Evolutionary conservation across 768 basidiomycete species (phyloP), one percentile per base, ranked within the genome.

Genomic region (Scleroderma citrinum): DNA sequence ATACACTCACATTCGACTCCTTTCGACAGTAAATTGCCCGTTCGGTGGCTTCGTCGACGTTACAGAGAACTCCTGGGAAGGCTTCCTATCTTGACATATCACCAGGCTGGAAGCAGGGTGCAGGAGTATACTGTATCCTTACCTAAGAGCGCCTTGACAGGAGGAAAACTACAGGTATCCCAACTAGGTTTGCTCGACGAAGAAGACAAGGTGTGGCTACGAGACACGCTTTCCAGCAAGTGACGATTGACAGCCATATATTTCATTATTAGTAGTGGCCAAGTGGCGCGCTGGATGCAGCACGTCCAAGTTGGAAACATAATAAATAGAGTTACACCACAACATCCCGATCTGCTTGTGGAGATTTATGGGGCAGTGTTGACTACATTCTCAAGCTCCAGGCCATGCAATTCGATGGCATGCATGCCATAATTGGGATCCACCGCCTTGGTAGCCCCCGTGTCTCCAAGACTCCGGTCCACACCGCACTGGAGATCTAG

Each of bases 401-500:
- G 62, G 50, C 83, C 87, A 59, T 93, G 93, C 58, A 96, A 67
- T 60, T 95, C 92, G 59, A 94, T 94, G 55, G 91, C 75, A 66
- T 91, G 92, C 77, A 85, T 81, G 67, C 83, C 86, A 65, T 91
- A 92, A 59, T 85, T 83, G 41, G 81, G 77, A 66, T 92, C 83
- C 2, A 65, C 60, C 7, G 83, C 79, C 54, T 76, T 78, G 31
- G 74, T 66, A 17, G 65, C 71, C 17, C 70, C 77, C 19, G 70
- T 69, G 31, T 81, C 78, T 17, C 74, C 76, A 12, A 71, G 68
- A n/a, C 65, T 70, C 50, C 76, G 81, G 59, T 90, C 82, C 31
- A 92, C 81, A 14, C 88, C 89, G 61, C 92, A 95, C 58, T 92
- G 91, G 32, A 97, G 75, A 57, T 83, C 86, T 42, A 97, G 76